Base-by-base conservation (phyloP, 768 basidiomycete genomes). In the Boletus pseudo-olivaceus region DNA sequence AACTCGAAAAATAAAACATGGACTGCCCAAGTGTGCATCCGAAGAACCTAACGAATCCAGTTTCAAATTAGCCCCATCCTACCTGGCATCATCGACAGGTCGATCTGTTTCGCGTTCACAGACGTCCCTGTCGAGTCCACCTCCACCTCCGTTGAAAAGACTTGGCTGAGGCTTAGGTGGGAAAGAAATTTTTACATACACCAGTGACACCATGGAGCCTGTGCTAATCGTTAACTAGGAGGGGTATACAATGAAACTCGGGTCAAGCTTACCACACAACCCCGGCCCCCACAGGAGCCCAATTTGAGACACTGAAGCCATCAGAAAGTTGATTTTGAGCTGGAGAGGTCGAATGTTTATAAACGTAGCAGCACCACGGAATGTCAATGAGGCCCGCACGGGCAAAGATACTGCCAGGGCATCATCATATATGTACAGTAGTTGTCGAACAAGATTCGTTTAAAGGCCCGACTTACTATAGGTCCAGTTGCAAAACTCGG, bases 21-120 rank as follows among this genome's bases (percentile, higher is more conserved):
- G 41, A 45, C 33, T 56, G 59, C 2, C 59, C 59, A 1, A 61
- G 6, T 14, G 49, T 52, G n/a, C 59, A 61, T 3, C 59, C 59
- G 12, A 46, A 56, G 14, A 60, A 33, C 49, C 59, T 61, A 17
- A 12, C 2, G 0, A 27, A 37, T 0, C 9, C 15, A 14, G 19
- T 14, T 20, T 2, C 10, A 5, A 5, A 26, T 54, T 7, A 55
- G 12, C 23, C 23, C 23, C 23, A 23, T 23, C 23, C 23, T 23
- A 23, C 23, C 23, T 23, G 23, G 23, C 23, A 23, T 20, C n/a
- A 7, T 19, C 7, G 19, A 49, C 32, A 23, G 8, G 42, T 7
- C 26, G 5, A 11, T 47, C 32, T 9, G 17, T 27, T 26, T 42
- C 27, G 27, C 5, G 27, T 19, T 46, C 15, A 15, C 20, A 7